phyloP scores from a whole-genome alignment of 208 protist species.

The Herpetomonas tarakana region DNA sequence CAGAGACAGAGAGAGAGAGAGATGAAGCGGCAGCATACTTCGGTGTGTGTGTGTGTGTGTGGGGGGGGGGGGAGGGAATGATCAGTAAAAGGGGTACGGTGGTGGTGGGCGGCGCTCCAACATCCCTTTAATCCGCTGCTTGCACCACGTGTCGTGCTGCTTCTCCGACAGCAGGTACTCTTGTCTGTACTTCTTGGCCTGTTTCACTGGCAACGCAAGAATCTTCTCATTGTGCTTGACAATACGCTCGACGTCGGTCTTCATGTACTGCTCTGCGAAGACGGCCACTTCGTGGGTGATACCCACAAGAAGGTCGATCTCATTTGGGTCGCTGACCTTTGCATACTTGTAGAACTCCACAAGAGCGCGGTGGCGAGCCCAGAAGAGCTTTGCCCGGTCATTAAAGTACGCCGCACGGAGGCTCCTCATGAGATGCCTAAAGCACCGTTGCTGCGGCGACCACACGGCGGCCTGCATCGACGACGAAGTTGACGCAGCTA shows the following conservation, averaged over 20 bases:
- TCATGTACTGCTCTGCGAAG: conserved; percentile 84
- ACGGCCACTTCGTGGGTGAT: conserved; percentile 60
- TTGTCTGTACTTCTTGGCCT: conserved; percentile 75
- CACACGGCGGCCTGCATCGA: conserved; percentile 16
- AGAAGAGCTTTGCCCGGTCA: conserved; percentile 87
- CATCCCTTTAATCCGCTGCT: conserved; percentile 81
- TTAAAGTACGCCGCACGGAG: conserved; percentile 79
- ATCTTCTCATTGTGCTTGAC: conserved; percentile 83
- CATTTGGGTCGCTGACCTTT: conserved; percentile 31
- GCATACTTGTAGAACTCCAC: conserved; percentile 92
- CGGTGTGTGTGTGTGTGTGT: neutral
- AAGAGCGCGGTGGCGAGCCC: conserved; percentile 80
- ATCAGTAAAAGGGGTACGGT: conserved; percentile 70
- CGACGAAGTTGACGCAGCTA: neutral
- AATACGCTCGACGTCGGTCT: conserved; percentile 76
- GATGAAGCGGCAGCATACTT: neutral
- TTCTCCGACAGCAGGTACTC: conserved; percentile 80
- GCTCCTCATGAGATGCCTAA: conserved; percentile 59
- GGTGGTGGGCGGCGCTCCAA: conserved; percentile 75
- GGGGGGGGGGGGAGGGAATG: neutral
- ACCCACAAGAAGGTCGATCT: conserved; percentile 45
- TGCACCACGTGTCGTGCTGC: conserved; percentile 89
- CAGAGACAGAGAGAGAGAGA: conserved; percentile 7
- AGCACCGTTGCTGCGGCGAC: conserved; percentile 76
- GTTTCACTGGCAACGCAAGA: conserved; percentile 48